Percentiles rank a stretch among this genome's conserved stretches.
Conservation (phyloP, 2,329 filamentous ascomycete genomes). For the Fusarium sarcochroum region DNA sequence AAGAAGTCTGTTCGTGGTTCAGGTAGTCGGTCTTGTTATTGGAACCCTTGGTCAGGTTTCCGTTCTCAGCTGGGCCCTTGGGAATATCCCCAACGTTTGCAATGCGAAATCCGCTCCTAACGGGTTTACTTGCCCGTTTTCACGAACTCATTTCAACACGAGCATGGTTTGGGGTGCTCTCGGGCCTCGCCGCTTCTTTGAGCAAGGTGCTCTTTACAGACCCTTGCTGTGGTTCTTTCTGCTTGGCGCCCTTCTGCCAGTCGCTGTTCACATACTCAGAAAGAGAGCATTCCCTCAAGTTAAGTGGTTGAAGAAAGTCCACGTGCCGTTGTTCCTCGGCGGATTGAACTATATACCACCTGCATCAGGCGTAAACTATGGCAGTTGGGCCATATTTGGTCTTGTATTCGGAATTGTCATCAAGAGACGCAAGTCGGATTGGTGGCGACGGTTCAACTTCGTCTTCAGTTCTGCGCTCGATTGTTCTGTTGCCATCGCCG, state of each 20-base stretch:
- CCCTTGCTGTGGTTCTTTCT: slow-evolving; percentile 68
- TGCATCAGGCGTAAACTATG: slow-evolving; percentile 53
- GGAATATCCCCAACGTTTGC: slow-evolving; percentile 66
- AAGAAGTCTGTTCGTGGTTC: slow-evolving; percentile 59
- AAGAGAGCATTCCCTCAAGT: slow-evolving; percentile 41
- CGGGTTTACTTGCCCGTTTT: slow-evolving; percentile 60
- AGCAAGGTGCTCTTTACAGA: slow-evolving; percentile 63
- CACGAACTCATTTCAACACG: slow-evolving; percentile 63
- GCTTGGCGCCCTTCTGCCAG: slow-evolving; percentile 63
- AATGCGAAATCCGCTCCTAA: slow-evolving; percentile 56
- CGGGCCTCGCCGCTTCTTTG: slow-evolving; percentile 69
- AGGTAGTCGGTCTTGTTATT: slow-evolving; percentile 60
- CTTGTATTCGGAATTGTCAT: slow-evolving; percentile 48
- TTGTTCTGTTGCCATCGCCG: slow-evolving; percentile 51
- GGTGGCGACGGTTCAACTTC: slow-evolving; percentile 53
- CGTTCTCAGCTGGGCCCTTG: slow-evolving; percentile 54
- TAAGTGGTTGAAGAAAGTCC: slow-evolving; percentile 48
- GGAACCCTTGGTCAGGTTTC: slow-evolving; percentile 61
- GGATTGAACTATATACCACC: slow-evolving; percentile 53
- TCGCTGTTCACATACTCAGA: slow-evolving; percentile 59
- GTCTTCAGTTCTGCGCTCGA: slow-evolving; percentile 52
- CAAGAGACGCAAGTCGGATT: slow-evolving; percentile 44
- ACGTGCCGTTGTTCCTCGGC: slow-evolving; percentile 51
- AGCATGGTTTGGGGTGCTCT: slow-evolving; percentile 71
- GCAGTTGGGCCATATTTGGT: slow-evolving; percentile 51